A percentile compares a stretch with the other conserved stretches of the same genome.
Conservation (phyloP, 2,329 filamentous ascomycete genomes). For the Xylaria sp. region DNA sequence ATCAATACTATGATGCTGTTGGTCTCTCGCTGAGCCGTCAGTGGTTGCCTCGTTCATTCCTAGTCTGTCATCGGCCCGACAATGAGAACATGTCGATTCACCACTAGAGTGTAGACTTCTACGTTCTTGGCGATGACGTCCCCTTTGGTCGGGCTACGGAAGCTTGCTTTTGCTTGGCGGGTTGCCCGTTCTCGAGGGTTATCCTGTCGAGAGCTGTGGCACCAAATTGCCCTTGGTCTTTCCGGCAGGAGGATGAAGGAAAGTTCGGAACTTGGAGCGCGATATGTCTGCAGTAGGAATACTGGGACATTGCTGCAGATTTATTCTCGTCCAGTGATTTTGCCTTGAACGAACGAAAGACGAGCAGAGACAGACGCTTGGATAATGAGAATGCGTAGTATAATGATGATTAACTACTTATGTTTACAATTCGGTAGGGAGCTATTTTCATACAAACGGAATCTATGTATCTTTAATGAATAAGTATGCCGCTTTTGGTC, state of each 20-base stretch:
- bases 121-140: background rate
- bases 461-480: slow-evolving; percentile 9
- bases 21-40: no score
- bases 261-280: background rate
- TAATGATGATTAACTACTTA: background rate
- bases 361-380: no score
- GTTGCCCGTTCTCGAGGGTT: background rate
- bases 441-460: slow-evolving; percentile 21
- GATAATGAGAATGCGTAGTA: no score
- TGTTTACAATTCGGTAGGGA: slow-evolving; percentile 15
- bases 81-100: background rate
- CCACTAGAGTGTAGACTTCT: background rate
- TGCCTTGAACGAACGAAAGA: no score
- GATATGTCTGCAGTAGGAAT: background rate
- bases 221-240: background rate
- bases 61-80: background rate
- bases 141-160: background rate
- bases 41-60: no score
- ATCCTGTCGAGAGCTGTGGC: background rate
- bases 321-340: no score
- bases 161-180: background rate
- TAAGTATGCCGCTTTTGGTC: background rate
- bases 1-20: no score
- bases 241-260: background rate
- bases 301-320: no score